These are phyloP conservation scores for Agaricales sp. DNA, from an alignment of 1,284 basidiomycete genomes.

Conservation along the genomic window DNA sequence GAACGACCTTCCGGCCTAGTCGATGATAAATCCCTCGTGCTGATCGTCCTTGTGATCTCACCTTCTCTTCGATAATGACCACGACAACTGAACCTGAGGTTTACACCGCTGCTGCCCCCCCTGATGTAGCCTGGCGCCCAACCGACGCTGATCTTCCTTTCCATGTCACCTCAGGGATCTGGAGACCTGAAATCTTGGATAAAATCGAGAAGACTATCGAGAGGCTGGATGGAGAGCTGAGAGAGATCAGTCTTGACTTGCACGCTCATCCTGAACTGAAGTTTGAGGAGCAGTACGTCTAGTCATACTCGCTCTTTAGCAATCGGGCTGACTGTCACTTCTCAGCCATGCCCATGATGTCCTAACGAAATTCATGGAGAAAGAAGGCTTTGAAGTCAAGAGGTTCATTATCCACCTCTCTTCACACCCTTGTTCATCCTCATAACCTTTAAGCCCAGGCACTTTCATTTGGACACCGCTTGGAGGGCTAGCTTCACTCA, in stretches of 20 bases:
- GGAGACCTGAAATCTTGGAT: slow-evolving; percentile 20
- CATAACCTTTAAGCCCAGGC: slow-evolving; percentile 17
- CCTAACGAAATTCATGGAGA: slow-evolving; percentile 44
- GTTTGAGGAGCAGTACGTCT: slow-evolving; percentile 43
- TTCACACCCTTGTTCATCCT: not conserved
- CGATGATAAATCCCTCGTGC: too few relatives aligned
- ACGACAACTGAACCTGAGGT: not conserved
- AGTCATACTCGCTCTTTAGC: slow-evolving; percentile 1
- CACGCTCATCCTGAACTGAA: slow-evolving; percentile 54
- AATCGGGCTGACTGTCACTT: not conserved
- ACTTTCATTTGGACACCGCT: slow-evolving; percentile 56
- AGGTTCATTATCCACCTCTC: slow-evolving; percentile 20
- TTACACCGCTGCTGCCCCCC: not conserved
- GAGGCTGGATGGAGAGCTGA: slow-evolving; percentile 40
- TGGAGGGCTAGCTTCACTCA: slow-evolving; percentile 56
- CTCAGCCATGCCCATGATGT: slow-evolving; percentile 41
- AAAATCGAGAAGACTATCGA: slow-evolving; percentile 50
- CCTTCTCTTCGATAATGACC: not conserved
- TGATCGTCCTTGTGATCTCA: not conserved
- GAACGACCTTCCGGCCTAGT: too few relatives aligned
- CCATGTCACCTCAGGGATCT: not conserved
- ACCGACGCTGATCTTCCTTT: not conserved
- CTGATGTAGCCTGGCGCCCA: not conserved
- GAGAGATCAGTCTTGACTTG: slow-evolving; percentile 56
- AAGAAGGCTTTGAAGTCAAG: slow-evolving; percentile 41